phyloP scores from a whole-genome alignment of 306 rosid species.

The Spatholobus suberectus region DNA sequence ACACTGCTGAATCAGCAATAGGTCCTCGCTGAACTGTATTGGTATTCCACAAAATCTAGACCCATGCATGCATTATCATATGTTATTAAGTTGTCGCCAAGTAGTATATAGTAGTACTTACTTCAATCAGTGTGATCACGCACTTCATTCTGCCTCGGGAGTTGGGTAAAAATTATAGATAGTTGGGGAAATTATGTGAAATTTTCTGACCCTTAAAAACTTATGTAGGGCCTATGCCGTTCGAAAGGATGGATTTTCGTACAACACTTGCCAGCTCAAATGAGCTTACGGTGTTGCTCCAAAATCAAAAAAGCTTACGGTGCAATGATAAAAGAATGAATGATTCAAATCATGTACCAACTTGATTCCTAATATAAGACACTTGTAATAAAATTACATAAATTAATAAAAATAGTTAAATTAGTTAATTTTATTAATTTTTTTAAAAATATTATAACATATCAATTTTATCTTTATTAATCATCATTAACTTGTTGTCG shows the following conservation, averaged over 20 bases:
- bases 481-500: too few species aligned
- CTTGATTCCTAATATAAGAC: too few species aligned
- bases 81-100: constrained; percentile 36
- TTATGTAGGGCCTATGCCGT: neutral
- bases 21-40: neutral
- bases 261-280: neutral
- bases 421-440: too few species aligned
- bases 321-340: neutral
- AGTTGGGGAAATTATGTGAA: neutral
- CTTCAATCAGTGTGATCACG: constrained; percentile 3
- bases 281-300: neutral
- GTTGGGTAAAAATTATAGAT: neutral
- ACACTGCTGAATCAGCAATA: neutral
- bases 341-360: neutral
- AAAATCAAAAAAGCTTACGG: neutral
- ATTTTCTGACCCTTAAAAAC: neutral
- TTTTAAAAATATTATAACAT: too few species aligned
- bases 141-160: constrained; percentile 37
- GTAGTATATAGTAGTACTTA: neutral
- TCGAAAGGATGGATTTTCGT: neutral
- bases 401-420: too few species aligned
- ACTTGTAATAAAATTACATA: too few species aligned
- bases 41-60: constrained; percentile 24
- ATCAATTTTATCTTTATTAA: too few species aligned
- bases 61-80: constrained; percentile 34